These are phyloP conservation scores for Fusarium ambrosium DNA, from an alignment of 2,329 filamentous ascomycete species.

Conservation along the genomic window DNA sequence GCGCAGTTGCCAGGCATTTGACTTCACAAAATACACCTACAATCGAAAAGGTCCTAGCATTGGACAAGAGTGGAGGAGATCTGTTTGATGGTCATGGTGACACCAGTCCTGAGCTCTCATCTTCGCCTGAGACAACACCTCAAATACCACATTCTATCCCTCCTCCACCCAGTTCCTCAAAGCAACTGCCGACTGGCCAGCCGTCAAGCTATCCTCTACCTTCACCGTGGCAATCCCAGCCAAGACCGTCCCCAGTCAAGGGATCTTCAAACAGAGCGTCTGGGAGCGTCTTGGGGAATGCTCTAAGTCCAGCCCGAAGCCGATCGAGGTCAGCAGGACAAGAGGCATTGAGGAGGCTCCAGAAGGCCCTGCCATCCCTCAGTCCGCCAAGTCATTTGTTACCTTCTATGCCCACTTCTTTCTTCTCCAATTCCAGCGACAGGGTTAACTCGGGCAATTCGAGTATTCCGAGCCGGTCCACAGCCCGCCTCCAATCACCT, in stretches of 20 bases:
- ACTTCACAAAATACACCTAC: constrained; percentile 68
- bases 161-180: constrained; percentile 14
- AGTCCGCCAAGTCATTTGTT: constrained; percentile 49
- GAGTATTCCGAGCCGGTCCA: constrained; percentile 7
- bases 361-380: constrained; percentile 69
- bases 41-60: constrained; percentile 68
- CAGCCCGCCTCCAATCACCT: constrained; percentile 10
- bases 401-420: constrained; percentile 60
- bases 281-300: constrained; percentile 56
- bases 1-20: constrained; percentile 67
- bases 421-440: constrained; percentile 54
- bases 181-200: constrained; percentile 10
- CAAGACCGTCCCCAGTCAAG: constrained; percentile 37
- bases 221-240: constrained; percentile 49
- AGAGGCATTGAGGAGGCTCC: constrained; percentile 69
- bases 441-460: constrained; percentile 31
- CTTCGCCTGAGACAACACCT: constrained; percentile 35
- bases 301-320: constrained; percentile 62
- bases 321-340: constrained; percentile 69
- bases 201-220: constrained; percentile 36
- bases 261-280: constrained; percentile 43
- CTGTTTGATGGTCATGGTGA: constrained; percentile 47
- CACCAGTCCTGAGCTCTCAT: constrained; percentile 40
- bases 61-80: constrained; percentile 57
- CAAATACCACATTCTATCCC: constrained; percentile 16